Evolutionary conservation across 371 early-diverging fungal species (phyloP), one percentile per base, ranked within the genome.

Genomic region (Neoconidiobolus thromboides): DNA sequence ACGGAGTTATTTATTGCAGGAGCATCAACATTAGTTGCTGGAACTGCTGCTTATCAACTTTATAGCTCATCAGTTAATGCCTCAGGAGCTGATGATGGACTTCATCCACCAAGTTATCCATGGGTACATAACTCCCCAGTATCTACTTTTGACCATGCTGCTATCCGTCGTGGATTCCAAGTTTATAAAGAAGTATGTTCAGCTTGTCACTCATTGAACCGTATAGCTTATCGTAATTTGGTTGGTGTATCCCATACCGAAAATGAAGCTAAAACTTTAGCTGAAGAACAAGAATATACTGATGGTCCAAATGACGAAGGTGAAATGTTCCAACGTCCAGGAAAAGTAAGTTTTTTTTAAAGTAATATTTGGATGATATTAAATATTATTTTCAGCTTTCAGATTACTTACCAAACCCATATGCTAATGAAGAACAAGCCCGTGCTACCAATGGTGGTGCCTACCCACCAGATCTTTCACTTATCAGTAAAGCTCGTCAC

Each of bases 131-230:
- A 77, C 60, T 79, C 76, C 57, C 76, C 78, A 66, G 74, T 86
- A 62, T 78, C 80, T 65, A 89, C 92, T 55, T 96, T 84, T 73
- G 97, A 96, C 69, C 94, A 93, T 63, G 89, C 93, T 60, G 89
- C 91, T 68, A 84, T 95, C 57, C 92, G 95, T 67, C 94, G 96
- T 75, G 97, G 96, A 63, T 96, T 89, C 77, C 96, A 93, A 71
- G 97, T 96, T 40, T 96, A 94, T 81, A 87, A 87, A 76, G 97
- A 96, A 69, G 89, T 96, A 58, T 96, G 97, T 74, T 78, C 96
- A 56, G 87, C 92, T 49, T 96, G 97, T 77, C 97, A 96, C 76
- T 93, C 94, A 41, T 79, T 95, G 64, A 85, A 94, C 58, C 85
- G 85, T 62, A 80, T 96, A 63, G 80, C 89, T 66, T 96, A 83